Evolutionary conservation across 495 filamentous ascomycete species (phyloP).

Genomic region (Tuber magnatum): DNA sequence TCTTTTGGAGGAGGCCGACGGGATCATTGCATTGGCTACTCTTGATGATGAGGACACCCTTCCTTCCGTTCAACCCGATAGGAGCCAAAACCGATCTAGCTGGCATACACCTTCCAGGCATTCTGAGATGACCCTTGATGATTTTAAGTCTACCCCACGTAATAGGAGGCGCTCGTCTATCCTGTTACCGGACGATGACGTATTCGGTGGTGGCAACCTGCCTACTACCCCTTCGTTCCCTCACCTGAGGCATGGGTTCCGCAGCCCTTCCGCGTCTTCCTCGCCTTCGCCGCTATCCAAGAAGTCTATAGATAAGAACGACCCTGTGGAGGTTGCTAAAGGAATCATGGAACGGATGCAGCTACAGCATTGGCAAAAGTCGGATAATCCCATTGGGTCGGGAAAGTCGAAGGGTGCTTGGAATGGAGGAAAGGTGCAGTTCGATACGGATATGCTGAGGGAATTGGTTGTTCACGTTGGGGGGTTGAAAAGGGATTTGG

Average conservation of each 20-base stretch:
- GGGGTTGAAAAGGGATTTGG: conserved; percentile 31
- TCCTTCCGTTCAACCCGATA: conserved; percentile 37
- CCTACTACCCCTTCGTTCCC: conserved; percentile 35
- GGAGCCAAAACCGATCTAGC: conserved; percentile 16
- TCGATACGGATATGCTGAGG: conserved; percentile 39
- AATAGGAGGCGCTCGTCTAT: conserved; percentile 51
- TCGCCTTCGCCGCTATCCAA: conserved; percentile 34
- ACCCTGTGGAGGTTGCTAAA: conserved; percentile 39
- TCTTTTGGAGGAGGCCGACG: conserved; percentile 79
- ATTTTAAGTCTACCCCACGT: conserved; percentile 42
- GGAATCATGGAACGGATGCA: conserved; percentile 40
- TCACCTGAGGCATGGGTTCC: conserved; percentile 20
- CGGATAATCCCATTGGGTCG: conserved; percentile 17
- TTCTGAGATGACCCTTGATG: conserved; percentile 44
- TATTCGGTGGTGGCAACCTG: conserved; percentile 50
- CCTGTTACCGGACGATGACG: conserved; percentile 57
- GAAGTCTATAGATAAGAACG: conserved; percentile 37
- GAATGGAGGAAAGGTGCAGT: conserved; percentile 32
- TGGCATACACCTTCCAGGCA: conserved; percentile 35
- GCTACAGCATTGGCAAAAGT: conserved; percentile 29
- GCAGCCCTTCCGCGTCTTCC: conserved; percentile 29
- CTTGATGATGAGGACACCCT: conserved; percentile 65
- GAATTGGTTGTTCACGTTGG: conserved; percentile 37
- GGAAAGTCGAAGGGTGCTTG: conserved; percentile 21
- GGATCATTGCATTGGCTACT: conserved; percentile 77